A percentile compares a stretch with the other conserved stretches of the same genome.
Conservation (phyloP, 2,329 filamentous ascomycete species). For the Phyllosticta citriasiana region DNA sequence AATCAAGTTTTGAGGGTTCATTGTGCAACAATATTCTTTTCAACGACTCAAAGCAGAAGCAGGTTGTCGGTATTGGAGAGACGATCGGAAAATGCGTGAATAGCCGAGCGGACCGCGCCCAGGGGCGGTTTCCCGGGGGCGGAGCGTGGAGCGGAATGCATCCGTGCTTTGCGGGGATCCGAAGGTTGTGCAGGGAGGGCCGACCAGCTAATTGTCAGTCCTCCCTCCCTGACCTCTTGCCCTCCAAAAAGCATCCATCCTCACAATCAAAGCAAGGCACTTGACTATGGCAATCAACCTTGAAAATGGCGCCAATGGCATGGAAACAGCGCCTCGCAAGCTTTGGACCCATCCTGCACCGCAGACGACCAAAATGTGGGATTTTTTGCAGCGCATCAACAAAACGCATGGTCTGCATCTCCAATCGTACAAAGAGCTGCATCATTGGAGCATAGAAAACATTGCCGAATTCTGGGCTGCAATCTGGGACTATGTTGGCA, state of each 20-base stretch:
- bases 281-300: background rate
- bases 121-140: background rate
- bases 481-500: constrained; percentile 72
- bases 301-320: constrained; percentile 3
- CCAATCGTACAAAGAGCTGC: constrained; percentile 61
- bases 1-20: too few species aligned
- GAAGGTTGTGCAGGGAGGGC: background rate
- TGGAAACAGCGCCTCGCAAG: background rate
- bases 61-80: background rate
- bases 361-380: constrained; percentile 57
- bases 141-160: background rate
- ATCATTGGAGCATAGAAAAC: constrained; percentile 74
- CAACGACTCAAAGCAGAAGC: background rate
- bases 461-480: constrained; percentile 73
- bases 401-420: constrained; percentile 54
- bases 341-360: constrained; percentile 65
- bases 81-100: background rate
- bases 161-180: background rate
- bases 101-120: background rate
- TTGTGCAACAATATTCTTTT: background rate
- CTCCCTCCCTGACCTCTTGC: background rate
- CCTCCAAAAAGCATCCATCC: background rate
- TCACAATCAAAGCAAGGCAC: background rate
- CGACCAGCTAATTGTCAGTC: background rate
- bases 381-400: constrained; percentile 61